These are phyloP conservation scores for Aspergillus persii DNA, from an alignment of 2,329 filamentous ascomycete genomes.

Conservation along the genomic window DNA sequence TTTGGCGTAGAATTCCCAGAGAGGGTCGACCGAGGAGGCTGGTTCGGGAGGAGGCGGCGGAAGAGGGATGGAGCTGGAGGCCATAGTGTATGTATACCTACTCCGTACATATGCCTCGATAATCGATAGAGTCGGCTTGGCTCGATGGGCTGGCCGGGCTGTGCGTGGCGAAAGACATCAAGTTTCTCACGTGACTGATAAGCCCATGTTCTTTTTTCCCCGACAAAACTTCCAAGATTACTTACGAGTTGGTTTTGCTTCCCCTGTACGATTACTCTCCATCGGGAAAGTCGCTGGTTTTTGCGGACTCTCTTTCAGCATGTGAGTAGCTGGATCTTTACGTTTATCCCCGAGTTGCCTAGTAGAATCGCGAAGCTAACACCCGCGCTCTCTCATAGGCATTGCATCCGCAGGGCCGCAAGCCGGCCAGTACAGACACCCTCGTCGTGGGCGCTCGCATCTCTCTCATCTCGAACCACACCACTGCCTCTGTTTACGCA, in stretches of 20 bases:
- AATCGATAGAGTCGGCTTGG: too few relatives aligned
- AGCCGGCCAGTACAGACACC: conserved; percentile 49
- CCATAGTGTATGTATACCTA: too few relatives aligned
- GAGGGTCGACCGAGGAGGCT: not conserved
- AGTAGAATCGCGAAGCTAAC: not conserved
- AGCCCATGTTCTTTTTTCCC: not conserved
- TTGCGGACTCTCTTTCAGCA: not conserved
- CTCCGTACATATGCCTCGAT: too few relatives aligned
- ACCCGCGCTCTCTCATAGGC: conserved; percentile 41
- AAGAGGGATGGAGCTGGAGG: too few relatives aligned
- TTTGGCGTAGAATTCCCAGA: too few relatives aligned
- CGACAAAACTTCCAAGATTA: too few relatives aligned
- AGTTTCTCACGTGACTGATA: not conserved
- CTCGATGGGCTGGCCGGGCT: too few relatives aligned
- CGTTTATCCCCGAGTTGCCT: not conserved
- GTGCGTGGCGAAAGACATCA: too few relatives aligned
- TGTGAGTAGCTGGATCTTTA: not conserved
- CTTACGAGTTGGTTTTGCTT: too few relatives aligned
- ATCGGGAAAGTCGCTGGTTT: not conserved
- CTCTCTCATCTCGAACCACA: conserved; percentile 28
- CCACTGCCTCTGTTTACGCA: conserved; percentile 41
- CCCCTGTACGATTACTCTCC: too few relatives aligned
- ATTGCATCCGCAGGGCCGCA: conserved; percentile 57
- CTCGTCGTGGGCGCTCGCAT: conserved; percentile 41
- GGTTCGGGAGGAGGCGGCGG: too few relatives aligned